phyloP scores from a whole-genome alignment of 2,329 filamentous ascomycete genomes.

The Incumbomyces lentus region DNA sequence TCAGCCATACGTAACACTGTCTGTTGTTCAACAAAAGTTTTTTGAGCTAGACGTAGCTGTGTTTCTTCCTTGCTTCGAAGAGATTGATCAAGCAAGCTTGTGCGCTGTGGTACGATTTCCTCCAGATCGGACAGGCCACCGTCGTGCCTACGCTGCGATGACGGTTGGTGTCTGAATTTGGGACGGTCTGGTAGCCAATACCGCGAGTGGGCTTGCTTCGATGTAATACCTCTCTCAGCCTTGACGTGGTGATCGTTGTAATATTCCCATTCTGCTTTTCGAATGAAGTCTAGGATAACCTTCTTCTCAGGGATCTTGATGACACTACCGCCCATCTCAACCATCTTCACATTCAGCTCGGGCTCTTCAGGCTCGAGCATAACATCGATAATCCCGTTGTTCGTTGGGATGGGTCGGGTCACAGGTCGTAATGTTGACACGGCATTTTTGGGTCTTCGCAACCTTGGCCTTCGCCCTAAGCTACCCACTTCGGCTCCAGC shows the following conservation, averaged over 20 bases:
- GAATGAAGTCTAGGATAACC: slow-evolving; percentile 63
- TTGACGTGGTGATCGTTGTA: slow-evolving; percentile 23
- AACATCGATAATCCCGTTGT: slow-evolving; percentile 63
- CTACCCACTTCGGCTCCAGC: slow-evolving; percentile 23
- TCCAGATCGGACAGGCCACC: slow-evolving; percentile 9
- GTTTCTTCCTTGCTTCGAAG: slow-evolving; percentile 16
- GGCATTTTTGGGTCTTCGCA: slow-evolving; percentile 42
- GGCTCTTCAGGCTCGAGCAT: slow-evolving; percentile 46
- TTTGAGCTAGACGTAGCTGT: slow-evolving; percentile 14
- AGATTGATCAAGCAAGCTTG: slow-evolving; percentile 21
- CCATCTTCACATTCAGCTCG: slow-evolving; percentile 43
- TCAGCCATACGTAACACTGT: slow-evolving; percentile 14
- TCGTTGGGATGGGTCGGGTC: slow-evolving; percentile 26
- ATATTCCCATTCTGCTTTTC: slow-evolving; percentile 41
- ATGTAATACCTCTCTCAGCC: slow-evolving; percentile 5
- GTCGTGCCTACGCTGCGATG: slow-evolving; percentile 11
- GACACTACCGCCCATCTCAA: slow-evolving; percentile 48
- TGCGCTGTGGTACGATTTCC: slow-evolving; percentile 22
- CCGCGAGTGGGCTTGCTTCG: slow-evolving; percentile 11
- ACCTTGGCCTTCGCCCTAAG: slow-evolving; percentile 30
- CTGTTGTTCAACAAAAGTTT: slow-evolving; percentile 19
- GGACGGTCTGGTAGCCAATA: slow-evolving; percentile 1
- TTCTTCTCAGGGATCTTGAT: slow-evolving; percentile 55
- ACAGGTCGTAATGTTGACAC: slow-evolving; percentile 40
- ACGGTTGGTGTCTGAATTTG: slow-evolving; percentile 10